These are phyloP conservation scores for Fusarium piperis DNA, from an alignment of 2,329 filamentous ascomycete genomes.

Conservation along the genomic window DNA sequence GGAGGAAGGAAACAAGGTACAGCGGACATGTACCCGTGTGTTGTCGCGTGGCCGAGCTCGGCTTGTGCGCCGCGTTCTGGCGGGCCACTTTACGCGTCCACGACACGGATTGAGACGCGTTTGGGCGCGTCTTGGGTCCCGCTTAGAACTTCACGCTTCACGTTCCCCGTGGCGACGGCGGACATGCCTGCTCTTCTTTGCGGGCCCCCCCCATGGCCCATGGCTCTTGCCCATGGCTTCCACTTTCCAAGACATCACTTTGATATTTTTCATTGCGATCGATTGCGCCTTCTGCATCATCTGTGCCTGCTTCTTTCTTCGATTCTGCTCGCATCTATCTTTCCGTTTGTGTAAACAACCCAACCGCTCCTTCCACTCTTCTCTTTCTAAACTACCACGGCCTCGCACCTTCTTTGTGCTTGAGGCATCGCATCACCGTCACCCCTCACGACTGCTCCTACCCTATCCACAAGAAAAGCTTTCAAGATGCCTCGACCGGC, in stretches of 20 bases:
- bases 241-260: constrained; percentile 21
- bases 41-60: constrained; percentile 5
- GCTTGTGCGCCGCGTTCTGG: background rate
- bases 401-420: constrained; percentile 2
- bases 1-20: background rate
- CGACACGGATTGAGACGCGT: background rate
- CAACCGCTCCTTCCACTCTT: background rate
- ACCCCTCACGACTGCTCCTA: background rate
- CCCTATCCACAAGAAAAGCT: background rate
- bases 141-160: constrained; percentile 4
- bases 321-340: constrained; percentile 3
- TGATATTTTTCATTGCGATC: constrained; percentile 11
- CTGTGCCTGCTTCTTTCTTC: constrained; percentile 1
- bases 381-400: background rate
- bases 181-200: constrained; percentile 21
- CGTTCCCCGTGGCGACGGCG: constrained; percentile 35
- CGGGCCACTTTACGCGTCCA: constrained; percentile 16
- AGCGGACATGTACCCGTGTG: background rate
- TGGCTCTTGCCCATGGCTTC: background rate
- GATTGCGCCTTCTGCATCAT: constrained; percentile 11
- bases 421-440: background rate
- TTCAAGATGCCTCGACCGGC: constrained; percentile 40
- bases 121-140: constrained; percentile 4
- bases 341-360: background rate
- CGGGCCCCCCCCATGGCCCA: background rate